Base-by-base conservation (phyloP, 352 stramenopile species). In the Globisporangium acanthophoron region DNA sequence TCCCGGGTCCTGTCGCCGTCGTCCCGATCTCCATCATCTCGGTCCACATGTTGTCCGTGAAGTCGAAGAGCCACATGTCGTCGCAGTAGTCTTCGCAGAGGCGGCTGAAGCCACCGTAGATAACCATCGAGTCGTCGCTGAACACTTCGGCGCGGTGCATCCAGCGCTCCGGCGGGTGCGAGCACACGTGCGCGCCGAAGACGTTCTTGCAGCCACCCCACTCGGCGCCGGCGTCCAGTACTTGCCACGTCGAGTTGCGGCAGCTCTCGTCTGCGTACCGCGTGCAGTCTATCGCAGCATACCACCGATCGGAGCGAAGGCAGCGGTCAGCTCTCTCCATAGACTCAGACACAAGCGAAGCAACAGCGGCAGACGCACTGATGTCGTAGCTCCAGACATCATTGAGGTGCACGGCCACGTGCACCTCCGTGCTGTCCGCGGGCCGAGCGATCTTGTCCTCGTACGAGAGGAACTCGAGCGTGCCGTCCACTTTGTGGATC, bases 331-430 rank as follows among this genome's bases (percentile, higher is more conserved):
- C 11, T 27, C 43, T 15, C 18, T 7, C 5, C 13, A 48, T 24
- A 2, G n/a, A 46, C 40, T 20, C 40, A 1, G 9, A 48, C 5
- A 2, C 43, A 13, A 9, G 20, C 18, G 12, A 3, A 6, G 2
- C 4, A 13, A 21, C 43, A 7, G 1, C 40, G 15, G 3, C 6
- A 35, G n/a, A 56, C 62, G 43, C 54, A 90, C 85, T 92, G 20
- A 97, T 88, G 53, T 98, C 85, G 72, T 98, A 98, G 62, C 83
- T 85, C 95, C 96, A 99, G 37, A 98, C 76, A 66, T 99, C 96
- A 61, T 99, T 99, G 76, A 96, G 97, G 35, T 91, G 96, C 37
- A 96, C 75, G 15, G 87, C 90, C 20, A 97, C 87, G 21, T 73
- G 77, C 13, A 97, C 84, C 3, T 73, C 66, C 2, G 73, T 70